Evolutionary conservation across 768 basidiomycete genomes (phyloP), one percentile per base, ranked within the genome.

Genomic region (Gyrodon lividus): DNA sequence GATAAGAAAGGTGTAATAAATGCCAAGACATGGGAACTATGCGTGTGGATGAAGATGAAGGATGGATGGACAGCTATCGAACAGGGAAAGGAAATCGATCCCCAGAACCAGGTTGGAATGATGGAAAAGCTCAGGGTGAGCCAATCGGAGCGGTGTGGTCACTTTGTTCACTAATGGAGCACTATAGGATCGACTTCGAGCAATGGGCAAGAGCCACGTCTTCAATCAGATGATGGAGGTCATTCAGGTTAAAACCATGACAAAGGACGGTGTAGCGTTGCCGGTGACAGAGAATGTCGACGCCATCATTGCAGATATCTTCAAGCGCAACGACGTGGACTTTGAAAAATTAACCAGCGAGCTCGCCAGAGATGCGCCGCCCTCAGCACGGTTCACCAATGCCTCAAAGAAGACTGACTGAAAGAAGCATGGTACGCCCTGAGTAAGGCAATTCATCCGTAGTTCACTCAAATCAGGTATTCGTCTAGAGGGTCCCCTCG

Each of bases 161-260:
- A 9, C 0, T 6, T 22, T 17, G 22, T 43, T 51, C 28, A 35
- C 42, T 55, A 40, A 54, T 45, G 39, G 5, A 41, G 19, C 31
- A 30, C 9, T 31, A 22, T 48, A 70, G 67, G 54, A 55, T n/a
- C 68, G 58, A 51, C 42, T 68, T 23, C 43, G 30, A 10, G 66
- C 55, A 26, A 70, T 69, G 67, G 69, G 55, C 30, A 70, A 68
- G 43, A 33, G 49, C 1, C 51, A 68, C 16, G 67, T 70, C 20
- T 68, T 68, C 46, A 23, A 51, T 17, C 69, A 68, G 42, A 59
- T 68, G 59, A 69, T 70, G 59, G 68, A 68, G 35, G 67, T 67
- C 30, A 61, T 68, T 4, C 68, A 65, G 49, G 55, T 60, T 35
- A 68, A 70, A 31, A 68, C 68, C 5, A 19, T 70, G 43, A 43